Evolutionary conservation across 768 basidiomycete genomes (phyloP), one percentile per base, ranked within the genome.

Genomic region (Stropharia rugosoannulata): DNA sequence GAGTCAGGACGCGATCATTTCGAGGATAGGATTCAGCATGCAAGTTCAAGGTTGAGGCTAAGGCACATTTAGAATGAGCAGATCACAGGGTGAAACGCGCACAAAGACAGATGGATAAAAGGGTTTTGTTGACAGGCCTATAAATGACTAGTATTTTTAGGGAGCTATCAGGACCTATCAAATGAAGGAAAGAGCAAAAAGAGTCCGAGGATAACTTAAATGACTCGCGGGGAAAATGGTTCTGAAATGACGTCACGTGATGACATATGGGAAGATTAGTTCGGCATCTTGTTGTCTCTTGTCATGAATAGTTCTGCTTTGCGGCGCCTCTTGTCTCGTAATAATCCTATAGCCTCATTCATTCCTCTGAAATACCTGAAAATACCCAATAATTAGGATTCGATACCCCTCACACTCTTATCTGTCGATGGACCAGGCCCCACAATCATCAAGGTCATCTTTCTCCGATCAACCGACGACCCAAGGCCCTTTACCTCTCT

Each of bases 401-500:
- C 22, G 45, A 46, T 46, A 46, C 48, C 48, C 48, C 35, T 18
- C 8, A n/a, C 35, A n/a, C 40, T n/a, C 37, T 44, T 18, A n/a
- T 29, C 47, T 19, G 13, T 40, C 43, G 43, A 65, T 68, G 67
- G 58, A 73, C 58, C 72, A 69, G 58, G 64, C 66, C 46, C 66
- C 69, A 27, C 65, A 69, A 45, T 67, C 76, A 54, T 71, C 75
- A 25, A 66, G 78, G 64, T 68, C 75, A 54, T 78, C 76, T 45
- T 65, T 70, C 57, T 74, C 73, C 13, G 76, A 77, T 55, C 42
- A 63, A 6, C 64, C 69, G 5, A 59, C 59, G 15, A 57, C 67
- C 1, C 75, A 77, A 55, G 86, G 86, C 2, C 88, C 89, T 3
- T 70, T 90, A 32, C 80, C 85, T 1, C 73, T 87, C 52, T 93